Percentiles rank a stretch among this genome's conserved stretches.
phyloP scores from a whole-genome alignment of 2,329 filamentous ascomycete genomes.

The Epichloe sp. region DNA sequence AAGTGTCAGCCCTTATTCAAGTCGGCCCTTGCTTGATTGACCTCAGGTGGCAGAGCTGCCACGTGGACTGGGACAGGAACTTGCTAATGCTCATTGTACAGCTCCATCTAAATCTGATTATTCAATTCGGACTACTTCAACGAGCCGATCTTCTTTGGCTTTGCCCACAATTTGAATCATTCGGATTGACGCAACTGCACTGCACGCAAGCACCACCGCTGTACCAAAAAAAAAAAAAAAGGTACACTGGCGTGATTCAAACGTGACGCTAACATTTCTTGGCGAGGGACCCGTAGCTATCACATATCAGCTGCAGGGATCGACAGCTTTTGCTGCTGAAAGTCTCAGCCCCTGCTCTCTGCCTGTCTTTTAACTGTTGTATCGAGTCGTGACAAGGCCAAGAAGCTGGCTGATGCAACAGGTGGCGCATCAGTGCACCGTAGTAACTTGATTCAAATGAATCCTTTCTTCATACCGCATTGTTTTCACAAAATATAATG shows the following conservation, averaged over 20 bases:
- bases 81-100: too few relatives aligned
- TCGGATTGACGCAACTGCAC: too few relatives aligned
- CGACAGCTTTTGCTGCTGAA: conserved; percentile 2
- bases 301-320: conserved; percentile 10
- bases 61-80: too few relatives aligned
- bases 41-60: too few relatives aligned
- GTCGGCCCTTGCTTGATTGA: too few relatives aligned
- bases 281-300: conserved; percentile 2
- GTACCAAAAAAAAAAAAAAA: background rate
- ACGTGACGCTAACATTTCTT: background rate
- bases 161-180: background rate
- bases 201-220: too few relatives aligned
- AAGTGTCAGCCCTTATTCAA: too few relatives aligned
- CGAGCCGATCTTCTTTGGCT: too few relatives aligned
- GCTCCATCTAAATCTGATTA: too few relatives aligned
- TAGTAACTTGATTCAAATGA: background rate
- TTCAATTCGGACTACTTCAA: too few relatives aligned
- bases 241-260: too few relatives aligned
- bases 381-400: background rate
- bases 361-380: conserved; percentile 4
- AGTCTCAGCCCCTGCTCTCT: conserved; percentile 5
- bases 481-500: conserved; percentile 25
- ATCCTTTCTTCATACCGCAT: background rate
- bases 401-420: background rate
- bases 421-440: background rate